Conservation (phyloP, 495 filamentous ascomycete species). For the Penicillium roqueforti region DNA sequence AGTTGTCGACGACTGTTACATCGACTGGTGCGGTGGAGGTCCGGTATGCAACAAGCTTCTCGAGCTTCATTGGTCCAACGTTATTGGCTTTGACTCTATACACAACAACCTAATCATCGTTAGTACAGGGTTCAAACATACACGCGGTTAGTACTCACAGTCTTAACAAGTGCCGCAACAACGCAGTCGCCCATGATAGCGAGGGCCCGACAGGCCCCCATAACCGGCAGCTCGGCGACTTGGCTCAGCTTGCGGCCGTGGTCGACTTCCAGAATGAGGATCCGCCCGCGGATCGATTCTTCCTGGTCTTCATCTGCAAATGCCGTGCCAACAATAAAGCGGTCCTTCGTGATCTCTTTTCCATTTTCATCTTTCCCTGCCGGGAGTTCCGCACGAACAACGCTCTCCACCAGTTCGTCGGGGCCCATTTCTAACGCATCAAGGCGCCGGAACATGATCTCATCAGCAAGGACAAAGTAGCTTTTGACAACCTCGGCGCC, state of each 20-base stretch:
- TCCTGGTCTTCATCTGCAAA: constrained; percentile 58
- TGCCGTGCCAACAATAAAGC: constrained; percentile 85
- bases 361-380: constrained; percentile 53
- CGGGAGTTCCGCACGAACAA: constrained; percentile 72
- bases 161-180: constrained; percentile 81
- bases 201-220: constrained; percentile 74
- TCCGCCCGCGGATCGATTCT: constrained; percentile 61
- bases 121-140: constrained; percentile 1
- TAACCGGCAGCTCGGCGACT: constrained; percentile 58
- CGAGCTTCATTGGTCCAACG: constrained; percentile 49
- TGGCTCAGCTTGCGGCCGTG: constrained; percentile 64
- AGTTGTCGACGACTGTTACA: constrained; percentile 60
- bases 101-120: constrained; percentile 48
- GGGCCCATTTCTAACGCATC: constrained; percentile 50
- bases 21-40: constrained; percentile 84
- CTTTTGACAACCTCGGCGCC: constrained; percentile 57
- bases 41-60: constrained; percentile 67
- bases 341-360: constrained; percentile 48
- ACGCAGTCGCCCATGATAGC: constrained; percentile 72
- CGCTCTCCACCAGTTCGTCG: constrained; percentile 79
- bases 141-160: constrained; percentile 47
- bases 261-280: constrained; percentile 80
- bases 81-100: constrained; percentile 49
- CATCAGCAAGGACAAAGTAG: constrained; percentile 58
- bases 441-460: constrained; percentile 52